Evolutionary conservation across 2,329 filamentous ascomycete species (phyloP), one percentile per base, ranked within the genome.

Genomic region (Diaporthe batatas): DNA sequence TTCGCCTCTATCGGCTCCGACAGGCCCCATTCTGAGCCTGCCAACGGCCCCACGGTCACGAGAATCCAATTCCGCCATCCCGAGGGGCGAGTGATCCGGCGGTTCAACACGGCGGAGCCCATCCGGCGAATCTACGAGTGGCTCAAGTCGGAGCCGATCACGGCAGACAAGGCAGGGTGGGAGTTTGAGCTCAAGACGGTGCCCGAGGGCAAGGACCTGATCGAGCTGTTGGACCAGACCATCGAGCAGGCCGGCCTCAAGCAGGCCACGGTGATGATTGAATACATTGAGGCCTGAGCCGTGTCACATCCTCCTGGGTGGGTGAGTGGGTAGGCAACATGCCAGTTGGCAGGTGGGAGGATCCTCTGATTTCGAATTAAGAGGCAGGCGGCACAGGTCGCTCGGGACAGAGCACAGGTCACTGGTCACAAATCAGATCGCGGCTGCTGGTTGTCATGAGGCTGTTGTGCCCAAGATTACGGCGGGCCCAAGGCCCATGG

Each of bases 211-310:
- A 92, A 92, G 79, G 96, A 99, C 78, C 83, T 99, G 73, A 92
- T 98, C 54, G 91, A 93, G 23, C 84, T 87, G 70, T 85, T 98
- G 64, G 92, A 95, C 62, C 84, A 88, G 76, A 94, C 91, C 0
- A 93, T 99, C 74, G 90, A 90, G 76, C 92, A 94, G 79, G 94
- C 93, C 0, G 94, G 95, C 0, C 83, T 99, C 77, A 97, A 96
- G 86, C 96, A 97, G 79, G 95, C 93, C 4, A 98, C 95, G 0
- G 92, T 99, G 10, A 98, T 98, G 94, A 92, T 99, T 77, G 96
- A 98, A 82, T 97, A 73, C 47, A 55, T 74, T 21, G 73, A 73
- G 42, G 34, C 57, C 34, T 74, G 32, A 32, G n/a, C 5, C 12
- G 32, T 49, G 62, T n/a, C 62, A 14, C 23, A 11, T 14, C 6